Conservation (phyloP, 1,284 basidiomycete genomes). For the Sanghuangporus weigelae region DNA sequence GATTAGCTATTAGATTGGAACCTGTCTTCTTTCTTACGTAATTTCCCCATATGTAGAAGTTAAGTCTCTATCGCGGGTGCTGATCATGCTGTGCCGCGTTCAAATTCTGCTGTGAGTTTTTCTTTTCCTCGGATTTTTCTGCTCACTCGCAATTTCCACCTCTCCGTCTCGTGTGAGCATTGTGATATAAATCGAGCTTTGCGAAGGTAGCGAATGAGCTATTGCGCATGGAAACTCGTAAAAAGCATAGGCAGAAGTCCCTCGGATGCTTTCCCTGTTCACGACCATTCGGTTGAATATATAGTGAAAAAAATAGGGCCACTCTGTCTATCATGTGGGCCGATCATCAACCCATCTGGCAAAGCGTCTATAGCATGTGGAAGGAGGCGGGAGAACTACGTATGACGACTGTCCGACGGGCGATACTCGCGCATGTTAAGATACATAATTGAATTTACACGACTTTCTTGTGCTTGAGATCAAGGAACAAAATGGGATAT, state of each 20-base stretch:
- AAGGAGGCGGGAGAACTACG: neutral
- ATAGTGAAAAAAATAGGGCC: neutral
- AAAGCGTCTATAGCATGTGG: neutral
- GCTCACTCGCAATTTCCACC: neutral
- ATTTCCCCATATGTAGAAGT: neutral
- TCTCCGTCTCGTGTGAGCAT: neutral
- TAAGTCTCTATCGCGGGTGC: neutral
- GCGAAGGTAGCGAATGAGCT: neutral
- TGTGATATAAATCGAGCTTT: neutral
- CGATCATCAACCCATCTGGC: neutral
- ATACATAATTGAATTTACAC: neutral
- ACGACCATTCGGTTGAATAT: neutral
- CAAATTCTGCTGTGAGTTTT: neutral
- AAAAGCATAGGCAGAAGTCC: neutral
- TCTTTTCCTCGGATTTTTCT: constrained; percentile 1
- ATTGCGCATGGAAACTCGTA: neutral
- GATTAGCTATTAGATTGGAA: neutral
- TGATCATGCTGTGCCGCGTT: neutral
- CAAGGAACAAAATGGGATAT: neutral
- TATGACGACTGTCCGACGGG: constrained; percentile 2
- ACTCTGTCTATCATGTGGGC: neutral
- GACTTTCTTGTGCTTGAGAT: neutral
- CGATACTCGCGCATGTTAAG: neutral
- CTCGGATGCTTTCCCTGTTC: neutral
- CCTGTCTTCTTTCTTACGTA: neutral